A percentile compares a stretch with the other conserved stretches of the same genome.
These are phyloP conservation scores for Saccharomyces mikatae DNA, from an alignment of 805 yeast genomes.

Conservation along the genomic window DNA sequence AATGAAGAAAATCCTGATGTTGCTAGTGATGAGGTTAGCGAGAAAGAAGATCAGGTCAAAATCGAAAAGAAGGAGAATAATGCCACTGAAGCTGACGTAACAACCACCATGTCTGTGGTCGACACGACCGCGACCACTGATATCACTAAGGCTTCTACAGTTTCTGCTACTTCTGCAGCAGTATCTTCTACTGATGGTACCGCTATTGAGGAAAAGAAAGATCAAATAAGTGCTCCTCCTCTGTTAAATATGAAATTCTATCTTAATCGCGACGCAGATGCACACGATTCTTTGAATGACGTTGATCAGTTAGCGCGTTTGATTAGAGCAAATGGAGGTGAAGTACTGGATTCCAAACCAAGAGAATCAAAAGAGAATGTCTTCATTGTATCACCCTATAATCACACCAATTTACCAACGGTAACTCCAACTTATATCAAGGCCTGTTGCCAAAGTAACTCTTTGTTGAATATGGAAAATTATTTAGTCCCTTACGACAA, in stretches of 20 bases:
- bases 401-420: constrained; percentile 23
- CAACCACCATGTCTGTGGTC: constrained; percentile 2
- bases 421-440: constrained; percentile 27
- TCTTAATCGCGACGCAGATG: constrained; percentile 19
- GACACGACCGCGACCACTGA: background rate
- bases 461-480: constrained; percentile 14
- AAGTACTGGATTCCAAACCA: constrained; percentile 17
- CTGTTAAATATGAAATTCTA: constrained; percentile 13
- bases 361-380: constrained; percentile 8
- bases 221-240: background rate
- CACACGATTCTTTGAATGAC: constrained; percentile 19
- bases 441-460: constrained; percentile 20
- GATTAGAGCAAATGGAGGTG: constrained; percentile 22
- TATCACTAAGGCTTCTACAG: background rate
- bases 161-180: background rate
- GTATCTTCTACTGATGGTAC: background rate
- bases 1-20: background rate
- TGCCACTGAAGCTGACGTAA: background rate
- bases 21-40: background rate
- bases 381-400: constrained; percentile 26
- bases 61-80: background rate
- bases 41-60: background rate
- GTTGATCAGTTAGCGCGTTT: constrained; percentile 13
- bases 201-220: background rate
- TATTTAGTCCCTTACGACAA: constrained; percentile 27